Percentiles rank a stretch among this genome's conserved stretches.
Evolutionary conservation across 345 rosid species (phyloP).

Genomic region (Diplotaxis tenuifolia): DNA sequence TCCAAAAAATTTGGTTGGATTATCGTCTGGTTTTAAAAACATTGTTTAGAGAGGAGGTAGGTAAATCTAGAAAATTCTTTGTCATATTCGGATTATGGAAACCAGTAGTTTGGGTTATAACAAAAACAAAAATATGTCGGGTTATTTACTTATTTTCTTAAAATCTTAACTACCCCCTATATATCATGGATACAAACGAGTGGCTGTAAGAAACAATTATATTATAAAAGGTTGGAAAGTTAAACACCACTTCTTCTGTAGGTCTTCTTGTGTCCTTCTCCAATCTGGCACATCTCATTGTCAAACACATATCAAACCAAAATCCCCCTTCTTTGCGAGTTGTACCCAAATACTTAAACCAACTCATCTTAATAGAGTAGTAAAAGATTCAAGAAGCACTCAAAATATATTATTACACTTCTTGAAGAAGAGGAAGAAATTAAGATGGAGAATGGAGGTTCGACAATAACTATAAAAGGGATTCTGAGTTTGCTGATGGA

Average conservation of each 20-base stretch:
- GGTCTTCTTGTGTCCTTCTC: background rate
- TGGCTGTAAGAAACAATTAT: background rate
- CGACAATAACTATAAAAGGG: slow-evolving; percentile 73
- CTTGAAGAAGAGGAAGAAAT: too few relatives aligned
- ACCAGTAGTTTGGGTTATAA: background rate
- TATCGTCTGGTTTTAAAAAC: too few relatives aligned
- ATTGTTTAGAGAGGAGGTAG: too few relatives aligned
- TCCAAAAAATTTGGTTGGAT: too few relatives aligned
- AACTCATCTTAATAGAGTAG: background rate
- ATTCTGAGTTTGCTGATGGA: slow-evolving; percentile 64
- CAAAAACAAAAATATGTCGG: background rate
- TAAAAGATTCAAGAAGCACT: background rate
- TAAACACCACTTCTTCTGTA: background rate
- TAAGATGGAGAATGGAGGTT: slow-evolving; percentile 40
- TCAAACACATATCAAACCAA: slow-evolving; percentile 19
- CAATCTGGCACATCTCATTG: slow-evolving; percentile 23
- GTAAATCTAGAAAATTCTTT: too few relatives aligned
- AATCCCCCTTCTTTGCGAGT: background rate
- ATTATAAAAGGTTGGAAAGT: slow-evolving; percentile 10
- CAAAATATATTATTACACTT: too few relatives aligned
- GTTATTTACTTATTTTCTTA: background rate
- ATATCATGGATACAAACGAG: background rate
- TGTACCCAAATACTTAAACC: slow-evolving; percentile 5
- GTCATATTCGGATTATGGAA: too few relatives aligned
- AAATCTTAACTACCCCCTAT: background rate